Evolutionary conservation across 768 basidiomycete species (phyloP), one percentile per base, ranked within the genome.

Genomic region (Amanita pallidorosea): DNA sequence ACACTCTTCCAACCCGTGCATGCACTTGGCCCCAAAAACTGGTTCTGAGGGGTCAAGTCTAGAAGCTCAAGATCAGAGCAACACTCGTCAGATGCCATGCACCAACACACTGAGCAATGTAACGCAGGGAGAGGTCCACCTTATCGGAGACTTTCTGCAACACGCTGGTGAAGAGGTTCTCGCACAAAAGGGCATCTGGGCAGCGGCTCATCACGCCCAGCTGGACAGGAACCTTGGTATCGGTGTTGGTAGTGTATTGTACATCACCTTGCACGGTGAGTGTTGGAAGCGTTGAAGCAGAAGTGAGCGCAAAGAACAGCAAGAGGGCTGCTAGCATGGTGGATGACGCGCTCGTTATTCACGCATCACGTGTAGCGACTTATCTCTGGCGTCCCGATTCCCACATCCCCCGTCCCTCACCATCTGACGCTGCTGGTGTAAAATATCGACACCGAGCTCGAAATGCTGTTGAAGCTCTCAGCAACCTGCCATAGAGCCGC

Each of bases 141-240:
- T 85, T 87, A 55, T 76, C 67, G 3, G 65, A 64, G 1, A 85
- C 83, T 47, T 74, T 70, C 44, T 73, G 66, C 20, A 91, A 64
- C 27, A 92, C 88, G 18, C 75, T 67, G 60, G 89, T 78, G 64
- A 92, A 88, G 0, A 85, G 70, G 5, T 73, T 67, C 64, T 95
- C 92, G 61, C 90, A 93, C 11, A 87, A 57, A 34, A 88, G 62
- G 37, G 92, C 90, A 60, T 95, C 91, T 0, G 90, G 88, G 61
- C 91, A 74, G 43, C 68, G 69, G 59, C 74, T 76, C 74, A 76
- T 76, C 23, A 77, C 76, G 1, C 74, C 76, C 5, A 78, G 63
- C 49, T 73, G 69, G 7, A 77, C 70, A 20, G 71, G 69, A 35
- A 78, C 76, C 61, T 67, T 72, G 56, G 65, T 57, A 52, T 67